Evolutionary conservation across 2,329 filamentous ascomycete species (phyloP).

Genomic region (Fusarium verticillioides): DNA sequence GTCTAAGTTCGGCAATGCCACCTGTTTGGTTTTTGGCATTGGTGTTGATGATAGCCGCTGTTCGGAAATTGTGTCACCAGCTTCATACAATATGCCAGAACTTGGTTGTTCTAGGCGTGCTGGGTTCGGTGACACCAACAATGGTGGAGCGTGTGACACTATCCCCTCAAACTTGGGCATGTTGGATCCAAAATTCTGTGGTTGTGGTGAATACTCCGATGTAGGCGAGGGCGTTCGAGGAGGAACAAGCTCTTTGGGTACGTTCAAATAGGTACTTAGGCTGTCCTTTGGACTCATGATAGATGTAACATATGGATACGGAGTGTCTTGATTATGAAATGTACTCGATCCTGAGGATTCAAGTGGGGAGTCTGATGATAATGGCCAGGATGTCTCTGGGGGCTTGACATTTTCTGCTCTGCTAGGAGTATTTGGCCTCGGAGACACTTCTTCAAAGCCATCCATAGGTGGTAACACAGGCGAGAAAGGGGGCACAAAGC

Average conservation of each 20-base stretch:
- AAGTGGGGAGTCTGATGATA: constrained; percentile 19
- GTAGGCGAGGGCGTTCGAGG: constrained; percentile 24
- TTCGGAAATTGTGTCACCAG: background rate
- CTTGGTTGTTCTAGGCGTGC: constrained; percentile 15
- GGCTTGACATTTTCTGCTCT: background rate
- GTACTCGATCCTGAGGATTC: constrained; percentile 25
- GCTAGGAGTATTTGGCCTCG: background rate
- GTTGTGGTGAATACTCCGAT: constrained; percentile 7
- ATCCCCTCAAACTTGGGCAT: constrained; percentile 16
- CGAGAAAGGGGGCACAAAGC: constrained; percentile 17
- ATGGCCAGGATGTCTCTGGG: constrained; percentile 18
- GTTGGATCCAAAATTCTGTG: background rate
- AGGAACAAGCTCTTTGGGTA: constrained; percentile 11
- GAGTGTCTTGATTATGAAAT: constrained; percentile 14
- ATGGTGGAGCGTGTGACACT: constrained; percentile 5
- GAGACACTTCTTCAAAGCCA: background rate
- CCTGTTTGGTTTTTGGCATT: background rate
- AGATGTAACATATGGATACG: background rate
- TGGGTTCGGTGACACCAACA: constrained; percentile 23
- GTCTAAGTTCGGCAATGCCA: background rate
- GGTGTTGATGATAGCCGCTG: background rate
- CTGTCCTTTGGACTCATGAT: background rate
- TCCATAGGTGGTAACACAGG: constrained; percentile 1
- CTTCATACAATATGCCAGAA: constrained; percentile 13
- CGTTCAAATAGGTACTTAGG: background rate